Conservation (phyloP, 2,329 filamentous ascomycete species). For the Fusarium albosuccineum region DNA sequence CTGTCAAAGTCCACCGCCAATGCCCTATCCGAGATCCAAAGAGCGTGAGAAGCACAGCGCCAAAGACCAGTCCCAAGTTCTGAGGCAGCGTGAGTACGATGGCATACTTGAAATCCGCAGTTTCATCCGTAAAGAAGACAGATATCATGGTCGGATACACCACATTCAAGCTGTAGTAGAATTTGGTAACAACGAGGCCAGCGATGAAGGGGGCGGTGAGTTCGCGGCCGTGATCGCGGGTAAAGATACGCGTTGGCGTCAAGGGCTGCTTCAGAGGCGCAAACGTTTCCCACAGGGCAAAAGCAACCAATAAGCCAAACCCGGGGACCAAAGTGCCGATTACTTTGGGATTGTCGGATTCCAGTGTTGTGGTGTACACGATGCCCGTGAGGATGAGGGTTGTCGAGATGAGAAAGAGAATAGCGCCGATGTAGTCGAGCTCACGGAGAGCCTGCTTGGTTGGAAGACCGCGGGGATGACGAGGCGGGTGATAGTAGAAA, state of each 20-base stretch:
- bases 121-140: conserved; percentile 26
- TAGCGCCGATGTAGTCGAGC: conserved; percentile 55
- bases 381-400: conserved; percentile 56
- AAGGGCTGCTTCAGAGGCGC: conserved; percentile 54
- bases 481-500: conserved; percentile 52
- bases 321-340: conserved; percentile 54
- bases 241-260: conserved; percentile 61
- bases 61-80: conserved; percentile 59
- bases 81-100: conserved; percentile 55
- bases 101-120: conserved; percentile 25
- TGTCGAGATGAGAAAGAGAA: conserved; percentile 53
- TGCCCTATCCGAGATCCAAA: conserved; percentile 58
- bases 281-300: conserved; percentile 57
- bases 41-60: conserved; percentile 55
- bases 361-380: conserved; percentile 54
- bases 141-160: conserved; percentile 62
- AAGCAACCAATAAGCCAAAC: conserved; percentile 50
- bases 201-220: conserved; percentile 61
- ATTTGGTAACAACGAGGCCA: conserved; percentile 63
- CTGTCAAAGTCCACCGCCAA: conserved; percentile 62
- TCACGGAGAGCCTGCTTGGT: conserved; percentile 51
- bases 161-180: conserved; percentile 63
- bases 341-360: conserved; percentile 53
- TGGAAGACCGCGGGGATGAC: conserved; percentile 51
- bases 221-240: conserved; percentile 58